These are phyloP conservation scores for Fraxinus americana DNA, from an alignment of 257 asterid species.

Conservation along the genomic window DNA sequence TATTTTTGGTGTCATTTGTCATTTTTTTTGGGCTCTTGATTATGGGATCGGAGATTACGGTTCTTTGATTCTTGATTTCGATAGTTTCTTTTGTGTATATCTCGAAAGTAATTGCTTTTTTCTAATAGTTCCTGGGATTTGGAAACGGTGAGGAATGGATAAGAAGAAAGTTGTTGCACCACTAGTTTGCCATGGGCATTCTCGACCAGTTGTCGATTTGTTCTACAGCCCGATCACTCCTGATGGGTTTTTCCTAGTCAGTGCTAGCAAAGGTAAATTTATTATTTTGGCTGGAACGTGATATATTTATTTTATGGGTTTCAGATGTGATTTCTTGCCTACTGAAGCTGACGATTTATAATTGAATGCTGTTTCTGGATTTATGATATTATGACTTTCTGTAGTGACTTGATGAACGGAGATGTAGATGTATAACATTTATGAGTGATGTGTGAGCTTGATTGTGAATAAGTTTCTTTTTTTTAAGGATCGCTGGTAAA, in stretches of 20 bases:
- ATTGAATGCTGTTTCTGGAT: background rate
- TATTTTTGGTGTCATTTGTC: constrained; percentile 49
- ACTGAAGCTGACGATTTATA: background rate
- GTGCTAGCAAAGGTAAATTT: constrained; percentile 96
- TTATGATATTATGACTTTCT: too few relatives aligned
- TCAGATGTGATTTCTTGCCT: background rate
- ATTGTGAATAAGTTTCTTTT: background rate
- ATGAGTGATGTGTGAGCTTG: background rate
- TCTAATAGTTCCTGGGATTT: constrained; percentile 3
- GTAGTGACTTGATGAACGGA: background rate
- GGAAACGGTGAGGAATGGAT: constrained; percentile 54
- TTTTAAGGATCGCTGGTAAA: background rate
- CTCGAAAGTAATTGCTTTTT: constrained; percentile 15
- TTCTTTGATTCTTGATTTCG: constrained; percentile 1
- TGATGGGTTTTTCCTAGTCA: constrained; percentile 91
- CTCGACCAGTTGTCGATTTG: constrained; percentile 97
- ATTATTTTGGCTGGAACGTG: background rate
- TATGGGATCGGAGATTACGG: constrained; percentile 44
- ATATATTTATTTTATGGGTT: background rate
- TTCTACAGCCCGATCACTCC: constrained; percentile 93
- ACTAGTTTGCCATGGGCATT: constrained; percentile 97
- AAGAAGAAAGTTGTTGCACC: constrained; percentile 91
- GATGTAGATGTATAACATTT: background rate
- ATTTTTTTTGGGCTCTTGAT: constrained; percentile 13
- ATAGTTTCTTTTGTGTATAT: constrained; percentile 21